phyloP scores from a whole-genome alignment of 495 filamentous ascomycete species.

The Staphylotrichum longicolle region DNA sequence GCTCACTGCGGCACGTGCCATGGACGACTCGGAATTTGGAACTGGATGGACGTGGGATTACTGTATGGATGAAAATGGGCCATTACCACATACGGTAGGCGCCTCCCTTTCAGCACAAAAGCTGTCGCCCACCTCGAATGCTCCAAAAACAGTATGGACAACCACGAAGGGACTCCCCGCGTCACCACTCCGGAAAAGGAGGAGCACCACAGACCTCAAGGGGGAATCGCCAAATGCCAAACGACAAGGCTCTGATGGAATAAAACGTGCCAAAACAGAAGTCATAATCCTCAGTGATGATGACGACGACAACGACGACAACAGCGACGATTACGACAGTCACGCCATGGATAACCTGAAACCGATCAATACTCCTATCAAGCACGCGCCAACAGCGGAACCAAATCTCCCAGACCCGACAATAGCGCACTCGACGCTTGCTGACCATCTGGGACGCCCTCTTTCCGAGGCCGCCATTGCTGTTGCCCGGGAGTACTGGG shows the following conservation, averaged over 20 bases:
- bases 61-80: too few relatives aligned
- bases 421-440: neutral
- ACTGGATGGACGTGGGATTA: too few relatives aligned
- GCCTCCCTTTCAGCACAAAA: too few relatives aligned
- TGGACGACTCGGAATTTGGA: too few relatives aligned
- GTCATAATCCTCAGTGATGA: slow-evolving; percentile 8
- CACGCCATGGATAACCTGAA: too few relatives aligned
- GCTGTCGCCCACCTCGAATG: too few relatives aligned
- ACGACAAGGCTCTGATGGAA: neutral
- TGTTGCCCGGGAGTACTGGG: slow-evolving; percentile 9
- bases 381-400: too few relatives aligned
- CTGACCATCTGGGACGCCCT: slow-evolving; percentile 3
- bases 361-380: too few relatives aligned
- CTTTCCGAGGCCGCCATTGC: slow-evolving; percentile 1
- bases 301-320: slow-evolving; percentile 13
- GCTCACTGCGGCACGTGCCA: too few relatives aligned
- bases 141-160: neutral
- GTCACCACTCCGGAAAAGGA: neutral
- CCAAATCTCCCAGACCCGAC: neutral
- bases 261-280: neutral
- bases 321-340: neutral
- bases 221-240: neutral
- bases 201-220: neutral
- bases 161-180: neutral
- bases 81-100: too few relatives aligned